Evolutionary conservation across 139 green algal genomes (phyloP), one percentile per base, ranked within the genome.

Genomic region (Micractinium sp.): DNA sequence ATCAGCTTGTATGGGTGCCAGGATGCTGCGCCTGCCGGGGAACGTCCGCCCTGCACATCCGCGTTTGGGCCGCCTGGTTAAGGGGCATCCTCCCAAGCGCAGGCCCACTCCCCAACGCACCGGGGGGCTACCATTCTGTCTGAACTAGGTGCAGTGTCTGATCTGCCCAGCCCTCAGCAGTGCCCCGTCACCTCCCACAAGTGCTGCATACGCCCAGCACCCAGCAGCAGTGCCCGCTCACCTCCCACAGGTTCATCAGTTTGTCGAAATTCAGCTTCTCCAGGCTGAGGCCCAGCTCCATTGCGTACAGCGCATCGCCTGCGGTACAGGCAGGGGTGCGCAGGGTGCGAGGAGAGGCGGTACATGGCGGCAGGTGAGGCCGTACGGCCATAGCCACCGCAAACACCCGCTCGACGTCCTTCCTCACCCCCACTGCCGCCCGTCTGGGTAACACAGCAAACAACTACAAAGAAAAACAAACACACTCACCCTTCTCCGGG

Each of bases 211-310:
- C 3, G 33, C 9, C 75, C 35, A 31, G 18, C 75, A 81, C 15
- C n/a, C n/a, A n/a, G 27, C 77, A 82, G 77, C 38, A 14, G 20
- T 22, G 74, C 74, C 16, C 74, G 20, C 82, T 25, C 71, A 88
- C 87, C 67, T 78, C 82, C 66, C 95, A 90, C 47, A 92, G 80
- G 14, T 71, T 25, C 80, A 90, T 78, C 84, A 97, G 93, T 88
- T 97, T 97, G 63, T 97, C 92, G 89, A 98, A 98, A 93, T 98
- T 99, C 41, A 99, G 93, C 95, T 99, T 99, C 94, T 99, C 97
- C 82, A 99, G 91, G 3, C 91, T 94, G 61, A 99, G 94, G 2
- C 96, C 92, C 81, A 99, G 93, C 94, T 99, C 97, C 96, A 99
- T 98, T 35, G 95, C 96, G 82, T 99, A 99, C 67, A 99, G 88